phyloP scores from a whole-genome alignment of 2,329 filamentous ascomycete species.

The Plectosphaerella cucumerina region DNA sequence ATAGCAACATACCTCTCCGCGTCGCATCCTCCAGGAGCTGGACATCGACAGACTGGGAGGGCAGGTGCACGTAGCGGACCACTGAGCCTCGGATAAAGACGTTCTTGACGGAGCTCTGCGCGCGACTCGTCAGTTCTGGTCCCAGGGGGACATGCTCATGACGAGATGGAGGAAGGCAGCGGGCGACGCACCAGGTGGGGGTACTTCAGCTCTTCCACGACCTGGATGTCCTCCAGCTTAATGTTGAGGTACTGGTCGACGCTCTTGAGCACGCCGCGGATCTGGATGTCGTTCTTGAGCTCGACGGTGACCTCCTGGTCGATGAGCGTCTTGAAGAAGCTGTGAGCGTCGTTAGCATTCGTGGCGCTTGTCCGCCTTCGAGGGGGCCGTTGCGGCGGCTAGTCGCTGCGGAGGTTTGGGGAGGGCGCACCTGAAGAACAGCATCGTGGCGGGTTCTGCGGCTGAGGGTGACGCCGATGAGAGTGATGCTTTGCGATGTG shows the following conservation, averaged over 20 bases:
- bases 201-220: slow-evolving; percentile 90
- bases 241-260: slow-evolving; percentile 99
- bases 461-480: neutral
- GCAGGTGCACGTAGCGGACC: slow-evolving; percentile 87
- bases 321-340: slow-evolving; percentile 98
- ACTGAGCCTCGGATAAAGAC: slow-evolving; percentile 94
- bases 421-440: slow-evolving; percentile 37
- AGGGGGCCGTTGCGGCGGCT: neutral
- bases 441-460: slow-evolving; percentile 26
- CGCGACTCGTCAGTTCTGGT: neutral
- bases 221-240: slow-evolving; percentile 92
- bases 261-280: slow-evolving; percentile 91
- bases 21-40: slow-evolving; percentile 88
- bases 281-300: slow-evolving; percentile 98
- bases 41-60: slow-evolving; percentile 76
- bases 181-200: slow-evolving; percentile 69
- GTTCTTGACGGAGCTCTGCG: slow-evolving; percentile 76
- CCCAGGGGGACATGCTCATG: too few species aligned
- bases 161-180: neutral
- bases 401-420: neutral
- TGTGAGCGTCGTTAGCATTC: slow-evolving; percentile 27
- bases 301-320: slow-evolving; percentile 97
- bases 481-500: neutral
- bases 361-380: neutral
- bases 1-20: slow-evolving; percentile 61